phyloP scores from a whole-genome alignment of 179 eudicot genomes.

The Drosera spatulata region DNA sequence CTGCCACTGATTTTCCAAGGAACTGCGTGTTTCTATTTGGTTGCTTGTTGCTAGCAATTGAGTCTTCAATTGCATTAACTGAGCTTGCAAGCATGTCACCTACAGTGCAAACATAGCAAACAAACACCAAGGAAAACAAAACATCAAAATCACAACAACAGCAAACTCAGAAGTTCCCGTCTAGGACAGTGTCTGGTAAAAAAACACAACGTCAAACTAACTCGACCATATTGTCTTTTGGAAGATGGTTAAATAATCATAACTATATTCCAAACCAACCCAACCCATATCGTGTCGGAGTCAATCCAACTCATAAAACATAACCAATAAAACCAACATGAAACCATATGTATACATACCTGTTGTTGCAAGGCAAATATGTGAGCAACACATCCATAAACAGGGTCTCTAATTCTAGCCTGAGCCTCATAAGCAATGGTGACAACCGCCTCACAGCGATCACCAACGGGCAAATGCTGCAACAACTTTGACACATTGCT shows the following conservation, averaged over 20 bases:
- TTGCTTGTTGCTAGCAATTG: slow-evolving; percentile 35
- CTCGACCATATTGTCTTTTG: neutral
- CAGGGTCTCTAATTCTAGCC: slow-evolving; percentile 78
- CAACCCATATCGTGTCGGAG: neutral
- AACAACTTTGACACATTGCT: slow-evolving; percentile 80
- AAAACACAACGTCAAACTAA: neutral
- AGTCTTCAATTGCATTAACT: slow-evolving; percentile 69
- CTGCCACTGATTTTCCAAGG: slow-evolving; percentile 17
- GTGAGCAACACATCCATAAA: slow-evolving; percentile 88
- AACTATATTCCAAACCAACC: neutral
- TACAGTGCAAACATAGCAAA: slow-evolving; percentile 5
- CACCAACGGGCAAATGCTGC: slow-evolving; percentile 52
- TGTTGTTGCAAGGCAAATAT: slow-evolving; percentile 96
- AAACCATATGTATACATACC: slow-evolving; percentile 21
- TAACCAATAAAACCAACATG: neutral
- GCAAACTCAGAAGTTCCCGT: too few relatives aligned
- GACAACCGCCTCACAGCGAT: slow-evolving; percentile 87
- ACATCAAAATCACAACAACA: neutral
- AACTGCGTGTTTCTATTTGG: slow-evolving; percentile 15
- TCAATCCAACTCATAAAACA: neutral
- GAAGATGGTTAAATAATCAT: neutral
- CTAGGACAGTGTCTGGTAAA: neutral
- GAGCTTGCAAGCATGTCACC: slow-evolving; percentile 90
- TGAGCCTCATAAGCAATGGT: slow-evolving; percentile 96
- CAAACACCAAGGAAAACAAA: neutral